Evolutionary conservation across 1,284 basidiomycete genomes (phyloP), one percentile per base, ranked within the genome.

Genomic region (Irpex lacteus): DNA sequence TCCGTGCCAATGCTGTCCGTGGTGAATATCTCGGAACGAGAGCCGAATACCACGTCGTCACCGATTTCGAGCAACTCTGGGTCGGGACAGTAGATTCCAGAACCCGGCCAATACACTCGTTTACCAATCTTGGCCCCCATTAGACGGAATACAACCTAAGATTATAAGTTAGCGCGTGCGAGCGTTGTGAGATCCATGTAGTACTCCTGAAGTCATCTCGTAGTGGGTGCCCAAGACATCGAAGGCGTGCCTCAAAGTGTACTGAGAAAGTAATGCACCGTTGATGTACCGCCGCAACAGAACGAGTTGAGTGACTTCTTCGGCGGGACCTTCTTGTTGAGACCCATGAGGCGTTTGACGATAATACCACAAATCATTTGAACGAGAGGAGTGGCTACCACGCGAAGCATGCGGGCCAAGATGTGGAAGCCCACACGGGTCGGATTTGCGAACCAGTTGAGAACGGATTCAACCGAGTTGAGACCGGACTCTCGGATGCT

Each of bases 41-140:
- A 81, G n/a, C 81, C 81, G 69, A 82, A 81, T 11, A 82, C 78
- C 40, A 82, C 80, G 64, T 81, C 78, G 69, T 82, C 76, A 32
- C 80, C 81, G 49, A 82, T 78, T 59, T 81, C 79, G 60, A 82
- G 70, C 32, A 82, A 70, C 70, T 82, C 81, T 1, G 81, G 80
- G 63, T 82, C 81, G 8, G 73, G 74, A 61, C 81, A 82, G 67
- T 78, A 76, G 44, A 82, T 71, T 11, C 80, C 78, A 15, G 78
- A 79, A 8, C 78, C 78, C 11, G 81, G 81, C 81, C 81, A 82
- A 68, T 82, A 82, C n/a, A 82, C 76, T 5, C 78, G 76, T 64
- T 75, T 73, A 18, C 81, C 81, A 21, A 82, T 71, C 70, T 80
- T 81, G 26, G 81, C 80, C 19, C 81, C 81, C 81, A 82, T 81